phyloP scores from a whole-genome alignment of 331 rosid species.

The Pyracantha coccinea region DNA sequence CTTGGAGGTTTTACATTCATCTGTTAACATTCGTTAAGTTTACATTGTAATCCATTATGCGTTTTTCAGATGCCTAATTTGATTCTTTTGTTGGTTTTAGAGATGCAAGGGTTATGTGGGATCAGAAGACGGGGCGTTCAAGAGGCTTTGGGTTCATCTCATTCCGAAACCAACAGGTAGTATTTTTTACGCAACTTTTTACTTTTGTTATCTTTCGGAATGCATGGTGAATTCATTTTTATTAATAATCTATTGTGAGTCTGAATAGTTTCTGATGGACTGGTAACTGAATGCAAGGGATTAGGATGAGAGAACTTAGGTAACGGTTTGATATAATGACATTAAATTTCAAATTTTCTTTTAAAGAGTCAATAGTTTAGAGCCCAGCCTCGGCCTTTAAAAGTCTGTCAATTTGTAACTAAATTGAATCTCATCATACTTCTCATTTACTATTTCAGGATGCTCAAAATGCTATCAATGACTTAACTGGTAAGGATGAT shows the following conservation, averaged over 20 bases:
- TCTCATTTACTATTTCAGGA: slow-evolving; percentile 41
- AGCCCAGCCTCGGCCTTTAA: not conserved
- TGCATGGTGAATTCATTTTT: not conserved
- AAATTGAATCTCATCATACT: slow-evolving; percentile 2
- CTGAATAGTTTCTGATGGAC: not conserved
- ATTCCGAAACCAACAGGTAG: slow-evolving; percentile 83
- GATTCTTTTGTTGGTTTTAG: slow-evolving; percentile 30
- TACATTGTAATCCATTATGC: not conserved
- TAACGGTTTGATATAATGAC: not conserved
- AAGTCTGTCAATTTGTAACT: not conserved
- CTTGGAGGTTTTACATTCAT: not conserved
- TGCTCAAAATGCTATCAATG: slow-evolving; percentile 94
- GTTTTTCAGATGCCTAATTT: not conserved
- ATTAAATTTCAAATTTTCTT: not conserved
- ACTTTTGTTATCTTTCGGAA: not conserved
- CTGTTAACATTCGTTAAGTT: not conserved
- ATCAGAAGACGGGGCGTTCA: slow-evolving; percentile 96
- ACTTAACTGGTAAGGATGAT: slow-evolving; percentile 72
- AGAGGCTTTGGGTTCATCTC: slow-evolving; percentile 99
- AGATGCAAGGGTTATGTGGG: slow-evolving; percentile 99
- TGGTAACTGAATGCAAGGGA: slow-evolving; percentile 5
- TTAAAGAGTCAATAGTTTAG: not conserved
- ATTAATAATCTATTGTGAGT: not conserved
- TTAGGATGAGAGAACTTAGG: not conserved
- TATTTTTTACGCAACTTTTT: not conserved